Evolutionary conservation across 164 flowering plant genomes (phyloP).

Genomic region (Magnolia changhungtana): DNA sequence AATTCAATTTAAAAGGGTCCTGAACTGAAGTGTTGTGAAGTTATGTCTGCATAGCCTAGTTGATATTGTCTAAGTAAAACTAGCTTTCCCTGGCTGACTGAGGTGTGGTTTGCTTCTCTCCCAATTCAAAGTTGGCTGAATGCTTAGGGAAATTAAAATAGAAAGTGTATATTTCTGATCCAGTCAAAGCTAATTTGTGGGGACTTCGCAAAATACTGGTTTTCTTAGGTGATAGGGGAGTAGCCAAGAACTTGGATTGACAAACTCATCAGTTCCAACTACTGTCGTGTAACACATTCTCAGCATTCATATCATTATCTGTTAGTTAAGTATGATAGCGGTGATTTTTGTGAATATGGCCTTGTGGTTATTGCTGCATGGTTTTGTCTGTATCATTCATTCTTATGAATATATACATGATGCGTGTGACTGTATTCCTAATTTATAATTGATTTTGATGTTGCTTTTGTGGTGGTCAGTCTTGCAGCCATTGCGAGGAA

Average conservation of each 20-base stretch:
- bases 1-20: not conserved
- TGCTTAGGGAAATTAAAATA: not conserved
- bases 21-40: not conserved
- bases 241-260: not conserved
- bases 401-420: not conserved
- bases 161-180: conserved; percentile 1
- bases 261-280: not conserved
- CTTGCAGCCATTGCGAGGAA: conserved; percentile 86
- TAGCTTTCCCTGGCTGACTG: not conserved
- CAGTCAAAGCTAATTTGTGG: not conserved
- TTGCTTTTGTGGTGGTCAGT: conserved; percentile 36
- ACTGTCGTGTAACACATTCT: not conserved
- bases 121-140: not conserved
- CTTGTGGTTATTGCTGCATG: not conserved
- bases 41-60: not conserved
- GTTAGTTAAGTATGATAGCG: not conserved
- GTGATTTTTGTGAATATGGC: not conserved
- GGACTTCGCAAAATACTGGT: not conserved
- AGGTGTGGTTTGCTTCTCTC: not conserved
- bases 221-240: not conserved
- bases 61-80: not conserved
- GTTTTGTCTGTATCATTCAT: not conserved
- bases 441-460: not conserved
- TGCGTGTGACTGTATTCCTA: not conserved
- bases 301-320: not conserved